phyloP scores from a whole-genome alignment of 2,329 filamentous ascomycete species.

The Apiospora koreana region DNA sequence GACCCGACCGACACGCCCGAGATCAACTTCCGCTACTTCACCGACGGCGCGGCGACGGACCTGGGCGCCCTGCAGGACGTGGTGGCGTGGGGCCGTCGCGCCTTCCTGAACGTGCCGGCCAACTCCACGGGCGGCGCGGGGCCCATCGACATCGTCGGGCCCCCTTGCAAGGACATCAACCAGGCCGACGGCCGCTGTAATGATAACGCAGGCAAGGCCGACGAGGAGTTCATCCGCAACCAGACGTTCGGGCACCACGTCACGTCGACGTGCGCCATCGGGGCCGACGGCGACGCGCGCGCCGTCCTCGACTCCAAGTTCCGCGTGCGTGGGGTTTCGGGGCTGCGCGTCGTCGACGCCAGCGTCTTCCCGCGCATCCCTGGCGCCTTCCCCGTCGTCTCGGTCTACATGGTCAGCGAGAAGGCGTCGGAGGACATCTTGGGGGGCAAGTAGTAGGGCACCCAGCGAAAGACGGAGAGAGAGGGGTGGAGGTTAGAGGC shows the following conservation, averaged over 20 bases:
- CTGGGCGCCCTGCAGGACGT: constrained; percentile 40
- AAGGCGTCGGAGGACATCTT: constrained; percentile 42
- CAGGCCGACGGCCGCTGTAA: background rate
- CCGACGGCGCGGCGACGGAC: constrained; percentile 43
- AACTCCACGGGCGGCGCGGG: constrained; percentile 6
- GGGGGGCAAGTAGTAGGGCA: background rate
- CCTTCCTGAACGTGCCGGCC: constrained; percentile 7
- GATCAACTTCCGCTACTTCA: constrained; percentile 61
- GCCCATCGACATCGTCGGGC: constrained; percentile 7
- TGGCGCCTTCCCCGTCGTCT: constrained; percentile 43
- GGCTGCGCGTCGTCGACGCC: constrained; percentile 57
- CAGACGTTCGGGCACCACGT: constrained; percentile 58
- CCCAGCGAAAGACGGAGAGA: background rate
- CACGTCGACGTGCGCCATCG: constrained; percentile 54
- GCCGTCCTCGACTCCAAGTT: constrained; percentile 56
- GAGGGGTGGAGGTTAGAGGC: no score
- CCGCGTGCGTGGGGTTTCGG: constrained; percentile 50
- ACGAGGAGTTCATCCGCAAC: constrained; percentile 37
- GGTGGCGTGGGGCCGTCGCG: constrained; percentile 11
- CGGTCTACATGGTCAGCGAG: constrained; percentile 55
- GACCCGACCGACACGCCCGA: constrained; percentile 64
- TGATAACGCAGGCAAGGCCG: constrained; percentile 2
- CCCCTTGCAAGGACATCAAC: background rate
- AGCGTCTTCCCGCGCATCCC: constrained; percentile 48
- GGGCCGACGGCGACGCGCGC: constrained; percentile 48